Conservation (phyloP, 2,329 filamentous ascomycete species). For the Trichophyton equinum region DNA sequence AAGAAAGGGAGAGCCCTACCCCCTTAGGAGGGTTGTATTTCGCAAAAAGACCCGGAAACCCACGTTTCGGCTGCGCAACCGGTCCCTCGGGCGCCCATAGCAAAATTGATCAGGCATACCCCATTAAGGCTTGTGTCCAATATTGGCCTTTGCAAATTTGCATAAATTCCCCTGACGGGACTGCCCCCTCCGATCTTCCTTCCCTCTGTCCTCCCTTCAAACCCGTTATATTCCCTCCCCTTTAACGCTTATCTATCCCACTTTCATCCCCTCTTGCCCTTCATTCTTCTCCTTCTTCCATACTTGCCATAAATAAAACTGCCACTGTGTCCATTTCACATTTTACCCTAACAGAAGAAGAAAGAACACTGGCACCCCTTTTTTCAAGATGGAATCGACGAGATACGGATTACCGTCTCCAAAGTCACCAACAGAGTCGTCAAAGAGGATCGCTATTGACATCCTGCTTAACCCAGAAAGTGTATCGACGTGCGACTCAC, state of each 20-base stretch:
- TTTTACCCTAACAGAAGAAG: not conserved
- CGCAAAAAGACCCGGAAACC: not conserved
- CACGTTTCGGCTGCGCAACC: not conserved
- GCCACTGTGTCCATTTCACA: too few species aligned
- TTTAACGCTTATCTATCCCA: too few species aligned
- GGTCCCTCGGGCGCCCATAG: not conserved
- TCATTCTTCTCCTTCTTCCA: not conserved
- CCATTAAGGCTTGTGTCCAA: not conserved
- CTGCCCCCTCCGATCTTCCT: not conserved
- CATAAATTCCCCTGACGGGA: not conserved
- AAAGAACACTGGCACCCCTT: not conserved
- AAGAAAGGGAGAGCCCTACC: not conserved
- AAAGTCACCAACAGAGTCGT: slow-evolving; percentile 5
- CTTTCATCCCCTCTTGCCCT: not conserved
- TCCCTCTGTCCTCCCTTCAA: not conserved
- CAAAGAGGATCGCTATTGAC: slow-evolving; percentile 9
- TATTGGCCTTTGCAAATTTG: not conserved
- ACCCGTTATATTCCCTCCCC: not conserved
- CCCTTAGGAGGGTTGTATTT: not conserved
- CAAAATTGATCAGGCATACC: not conserved
- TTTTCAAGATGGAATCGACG: not conserved
- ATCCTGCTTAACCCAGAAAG: slow-evolving; percentile 8
- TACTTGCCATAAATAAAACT: not conserved
- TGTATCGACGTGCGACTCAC: not conserved
- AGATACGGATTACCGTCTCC: not conserved